Evolutionary conservation across 73 alveolate genomes (phyloP), one percentile per base, ranked within the genome.

Genomic region (Tetrahymena thermophila): DNA sequence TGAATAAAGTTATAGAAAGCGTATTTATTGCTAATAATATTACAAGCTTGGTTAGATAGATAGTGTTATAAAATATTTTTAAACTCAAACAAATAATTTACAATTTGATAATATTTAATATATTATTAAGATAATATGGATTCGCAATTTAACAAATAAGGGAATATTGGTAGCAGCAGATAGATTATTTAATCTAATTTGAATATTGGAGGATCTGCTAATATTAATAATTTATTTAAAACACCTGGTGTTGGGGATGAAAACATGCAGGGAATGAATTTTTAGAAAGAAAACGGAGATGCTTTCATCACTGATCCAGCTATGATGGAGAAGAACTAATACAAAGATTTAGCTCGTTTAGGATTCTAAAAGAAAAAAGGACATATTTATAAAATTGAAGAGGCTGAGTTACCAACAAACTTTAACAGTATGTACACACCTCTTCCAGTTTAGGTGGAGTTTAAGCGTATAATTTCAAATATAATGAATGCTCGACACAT

Each of bases 401-500:
- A 95, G 43, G 97, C 97, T 25, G 84, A 95, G 35, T 85, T 94
- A 85, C 97, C 97, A 10, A 95, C 93, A 35, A 85, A 84, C 34
- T 95, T 95, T 40, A 94, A 95, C 55, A 94, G 94, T n/a, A 71
- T 95, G 21, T 95, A 85, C 35, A 95, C 97, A 15, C 97, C 97
- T 23, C 95, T 95, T 34, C 97, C 97, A 43, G 94, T 85, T 89
- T 13, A 56, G 93, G 97, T 95, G 10, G 97, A 95, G 57, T 95
- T 95, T 35, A 85, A 57, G 83, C 93, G 94, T 28, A 95, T 95
- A 21, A 57, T 71, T 38, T 85, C 97, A 21, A 95, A 95, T 57
- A 94, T 95, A 4, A 42, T 95, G 94, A 95, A 95, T 55, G 84
- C 94, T 55, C 57, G 93, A 21, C 93, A 94, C 23, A 93, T 83